A percentile compares a stretch with the other conserved stretches of the same genome.
phyloP scores from a whole-genome alignment of 2,329 filamentous ascomycete genomes.

The Apiospora phragmitis region DNA sequence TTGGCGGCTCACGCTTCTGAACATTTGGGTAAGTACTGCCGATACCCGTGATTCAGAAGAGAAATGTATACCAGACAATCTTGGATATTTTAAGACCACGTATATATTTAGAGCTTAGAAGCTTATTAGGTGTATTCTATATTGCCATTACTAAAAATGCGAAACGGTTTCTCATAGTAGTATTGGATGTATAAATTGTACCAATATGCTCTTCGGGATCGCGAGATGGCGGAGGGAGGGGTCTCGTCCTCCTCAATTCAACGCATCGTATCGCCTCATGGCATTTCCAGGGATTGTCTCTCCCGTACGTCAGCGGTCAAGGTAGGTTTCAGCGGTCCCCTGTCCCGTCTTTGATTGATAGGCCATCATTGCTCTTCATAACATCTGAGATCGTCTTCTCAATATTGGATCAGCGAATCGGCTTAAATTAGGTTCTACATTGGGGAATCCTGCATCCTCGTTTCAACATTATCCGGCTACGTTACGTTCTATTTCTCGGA shows the following conservation, averaged over 20 bases:
- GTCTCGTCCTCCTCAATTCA: not conserved
- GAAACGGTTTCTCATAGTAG: not conserved
- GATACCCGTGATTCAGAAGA: not conserved
- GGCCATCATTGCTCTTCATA: not conserved
- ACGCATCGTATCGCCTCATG: not conserved
- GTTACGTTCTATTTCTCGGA: not conserved
- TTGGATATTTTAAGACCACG: not conserved
- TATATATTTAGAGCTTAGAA: not conserved
- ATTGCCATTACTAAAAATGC: not conserved
- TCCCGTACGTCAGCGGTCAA: slow-evolving; percentile 7
- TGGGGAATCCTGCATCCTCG: not conserved
- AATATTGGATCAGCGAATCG: not conserved
- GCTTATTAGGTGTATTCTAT: not conserved
- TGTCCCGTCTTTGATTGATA: not conserved
- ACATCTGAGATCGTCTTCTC: not conserved
- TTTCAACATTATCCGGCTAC: not conserved
- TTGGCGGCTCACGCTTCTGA: not conserved
- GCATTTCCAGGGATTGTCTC: not conserved
- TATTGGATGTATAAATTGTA: not conserved
- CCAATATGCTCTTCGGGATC: not conserved
- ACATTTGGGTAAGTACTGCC: not conserved
- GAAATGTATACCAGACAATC: not conserved
- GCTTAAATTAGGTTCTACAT: not conserved
- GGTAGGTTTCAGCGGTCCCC: not conserved
- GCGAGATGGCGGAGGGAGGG: not conserved